Evolutionary conservation across 257 asterid species (phyloP), one percentile per base, ranked within the genome.

Genomic region (Gynochthodes officinalis): DNA sequence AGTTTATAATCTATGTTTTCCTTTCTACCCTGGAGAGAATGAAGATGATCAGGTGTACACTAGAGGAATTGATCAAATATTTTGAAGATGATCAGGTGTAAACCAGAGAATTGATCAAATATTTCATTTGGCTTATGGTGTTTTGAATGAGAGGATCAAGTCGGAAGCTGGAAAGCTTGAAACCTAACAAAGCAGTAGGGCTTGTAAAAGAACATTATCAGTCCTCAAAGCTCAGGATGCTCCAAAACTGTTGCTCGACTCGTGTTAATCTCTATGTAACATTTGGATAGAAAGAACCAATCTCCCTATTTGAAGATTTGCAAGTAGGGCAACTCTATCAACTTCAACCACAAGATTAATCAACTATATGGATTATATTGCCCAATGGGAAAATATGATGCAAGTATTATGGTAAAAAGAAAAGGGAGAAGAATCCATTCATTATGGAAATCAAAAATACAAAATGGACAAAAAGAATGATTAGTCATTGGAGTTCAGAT

Each of bases 351-450:
- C 70, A 33, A 1, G 28, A 71, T 23, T 1, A 35, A 32, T 12
- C 42, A n/a, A 63, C 12, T 15, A 49, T 50, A n/a, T n/a, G 98
- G 55, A 73, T 30, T 14, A 7, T 42, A 27, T 35, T 52, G 16
- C 53, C 2, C 10, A 12, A 5, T 14, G 98, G 35, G 49, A 14
- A 44, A 58, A 40, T 66, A 65, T 30, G 28, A 44, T 18, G 14
- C 14, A 30, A n/a, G 42, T n/a, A 40, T 63, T 4, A 46, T 7
- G 39, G 25, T 4, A 46, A 16, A 14, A 37, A 48, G 16, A 33
- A 33, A 40, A 49, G 40, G 3, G 52, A 58, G 84, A 16, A 46
- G 32, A 73, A 48, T 74, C 39, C 54, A 32, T 7, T 43, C 33
- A 65, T 39, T 67, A 48, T 54, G 44, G 1, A 48, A 16, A 35